phyloP scores from a whole-genome alignment of 495 filamentous ascomycete species.

The Penicillium coffeae region DNA sequence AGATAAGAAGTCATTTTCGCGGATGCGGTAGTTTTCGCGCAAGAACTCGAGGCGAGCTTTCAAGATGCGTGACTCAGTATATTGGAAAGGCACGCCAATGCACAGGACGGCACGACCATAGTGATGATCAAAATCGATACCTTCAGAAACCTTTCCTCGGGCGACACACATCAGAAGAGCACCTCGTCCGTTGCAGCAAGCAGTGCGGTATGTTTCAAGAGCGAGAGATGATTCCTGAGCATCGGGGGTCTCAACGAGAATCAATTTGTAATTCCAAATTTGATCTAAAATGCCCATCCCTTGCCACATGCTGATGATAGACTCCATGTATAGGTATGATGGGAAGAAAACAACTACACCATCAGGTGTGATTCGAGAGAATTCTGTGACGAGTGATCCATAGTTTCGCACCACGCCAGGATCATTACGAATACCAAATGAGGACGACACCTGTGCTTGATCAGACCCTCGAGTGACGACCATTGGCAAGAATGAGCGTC shows the following conservation, averaged over 20 bases:
- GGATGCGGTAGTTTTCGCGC: conserved; percentile 92
- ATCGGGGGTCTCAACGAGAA: conserved; percentile 96
- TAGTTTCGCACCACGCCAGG: conserved; percentile 93
- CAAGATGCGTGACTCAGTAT: conserved; percentile 95
- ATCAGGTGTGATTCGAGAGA: conserved; percentile 90
- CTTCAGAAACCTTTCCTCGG: conserved; percentile 94
- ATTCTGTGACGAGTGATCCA: conserved; percentile 86
- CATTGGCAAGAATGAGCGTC: conserved; percentile 95
- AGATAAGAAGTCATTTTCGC: conserved; percentile 95
- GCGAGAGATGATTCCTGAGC: conserved; percentile 94
- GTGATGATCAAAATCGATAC: conserved; percentile 99
- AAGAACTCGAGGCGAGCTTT: conserved; percentile 96
- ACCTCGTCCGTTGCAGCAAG: conserved; percentile 93
- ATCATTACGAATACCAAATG: conserved; percentile 93
- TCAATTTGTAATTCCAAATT: conserved; percentile 99
- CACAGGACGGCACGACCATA: conserved; percentile 96
- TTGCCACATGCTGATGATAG: conserved; percentile 98
- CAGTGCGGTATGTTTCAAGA: conserved; percentile 93
- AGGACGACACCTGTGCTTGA: conserved; percentile 83
- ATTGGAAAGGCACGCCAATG: conserved; percentile 98
- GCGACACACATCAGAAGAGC: conserved; percentile 92
- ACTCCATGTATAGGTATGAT: conserved; percentile 98
- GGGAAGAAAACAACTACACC: conserved; percentile 99
- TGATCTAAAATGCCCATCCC: conserved; percentile 95
- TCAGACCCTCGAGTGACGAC: conserved; percentile 94